phyloP scores from a whole-genome alignment of 208 protist species.

The Kentomonas sorsogonicus region DNA sequence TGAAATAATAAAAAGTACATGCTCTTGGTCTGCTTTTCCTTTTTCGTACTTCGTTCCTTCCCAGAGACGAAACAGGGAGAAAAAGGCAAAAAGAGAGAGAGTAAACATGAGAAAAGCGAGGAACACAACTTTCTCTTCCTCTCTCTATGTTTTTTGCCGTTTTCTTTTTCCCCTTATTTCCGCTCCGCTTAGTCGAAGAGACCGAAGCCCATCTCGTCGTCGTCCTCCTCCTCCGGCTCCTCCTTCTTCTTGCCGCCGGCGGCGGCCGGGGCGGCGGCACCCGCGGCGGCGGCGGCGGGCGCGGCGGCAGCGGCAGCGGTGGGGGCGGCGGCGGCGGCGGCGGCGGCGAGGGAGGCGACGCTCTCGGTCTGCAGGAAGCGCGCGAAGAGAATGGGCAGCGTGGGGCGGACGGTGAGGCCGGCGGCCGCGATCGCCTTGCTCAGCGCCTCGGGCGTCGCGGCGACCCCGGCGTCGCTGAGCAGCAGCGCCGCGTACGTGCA shows the following conservation, averaged over 20 bases:
- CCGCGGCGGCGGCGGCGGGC: constrained; percentile 21
- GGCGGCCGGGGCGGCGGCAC: constrained; percentile 16
- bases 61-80: too few relatives aligned
- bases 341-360: constrained; percentile 57
- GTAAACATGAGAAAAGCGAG: too few relatives aligned
- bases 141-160: too few relatives aligned
- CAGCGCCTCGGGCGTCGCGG: constrained; percentile 76
- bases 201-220: too few relatives aligned
- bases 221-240: constrained; percentile 32
- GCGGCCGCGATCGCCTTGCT: constrained; percentile 54
- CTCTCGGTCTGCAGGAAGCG: constrained; percentile 82
- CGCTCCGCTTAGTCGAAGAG: too few relatives aligned
- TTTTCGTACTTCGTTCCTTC: too few relatives aligned
- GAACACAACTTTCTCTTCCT: too few relatives aligned
- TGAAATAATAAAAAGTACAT: too few relatives aligned
- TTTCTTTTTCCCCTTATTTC: too few relatives aligned
- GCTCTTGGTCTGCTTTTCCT: too few relatives aligned
- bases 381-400: constrained; percentile 75
- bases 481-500: constrained; percentile 83
- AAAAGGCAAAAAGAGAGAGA: too few relatives aligned
- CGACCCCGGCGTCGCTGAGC: constrained; percentile 65
- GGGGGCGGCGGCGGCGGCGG: constrained; percentile 40
- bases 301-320: constrained; percentile 33
- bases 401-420: constrained; percentile 59
- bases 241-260: constrained; percentile 13